These are phyloP conservation scores for Aschersonia sp. DNA, from an alignment of 2,329 filamentous ascomycete species.

Conservation along the genomic window DNA sequence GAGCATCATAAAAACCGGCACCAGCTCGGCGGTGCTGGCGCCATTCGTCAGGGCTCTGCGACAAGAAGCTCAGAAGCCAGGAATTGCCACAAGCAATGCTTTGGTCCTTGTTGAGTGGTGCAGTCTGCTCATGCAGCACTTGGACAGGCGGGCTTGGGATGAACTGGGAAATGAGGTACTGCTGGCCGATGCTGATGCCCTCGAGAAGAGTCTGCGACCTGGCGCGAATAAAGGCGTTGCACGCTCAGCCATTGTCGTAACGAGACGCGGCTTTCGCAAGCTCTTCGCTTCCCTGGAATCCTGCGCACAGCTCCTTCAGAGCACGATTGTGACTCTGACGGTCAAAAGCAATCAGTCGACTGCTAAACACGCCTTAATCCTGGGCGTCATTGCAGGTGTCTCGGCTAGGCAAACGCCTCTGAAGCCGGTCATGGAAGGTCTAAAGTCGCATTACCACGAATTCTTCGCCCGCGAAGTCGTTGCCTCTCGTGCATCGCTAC, in stretches of 20 bases:
- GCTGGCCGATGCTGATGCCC: constrained; percentile 51
- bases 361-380: constrained; percentile 58
- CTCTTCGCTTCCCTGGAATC: constrained; percentile 46
- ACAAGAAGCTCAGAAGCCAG: constrained; percentile 59
- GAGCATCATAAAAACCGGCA: constrained; percentile 45
- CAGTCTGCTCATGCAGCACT: constrained; percentile 60
- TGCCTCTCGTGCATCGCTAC: constrained; percentile 58
- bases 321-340: constrained; percentile 52
- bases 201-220: constrained; percentile 66
- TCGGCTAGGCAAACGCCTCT: constrained; percentile 55
- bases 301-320: constrained; percentile 44
- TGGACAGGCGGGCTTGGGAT: constrained; percentile 49
- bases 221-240: constrained; percentile 48
- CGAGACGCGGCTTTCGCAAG: constrained; percentile 65
- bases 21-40: constrained; percentile 41
- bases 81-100: constrained; percentile 64
- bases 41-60: constrained; percentile 54
- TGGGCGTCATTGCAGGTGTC: constrained; percentile 81
- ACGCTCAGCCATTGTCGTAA: constrained; percentile 61
- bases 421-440: constrained; percentile 43
- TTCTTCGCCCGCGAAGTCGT: constrained; percentile 82
- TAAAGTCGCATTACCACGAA: constrained; percentile 60
- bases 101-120: constrained; percentile 91
- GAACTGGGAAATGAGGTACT: constrained; percentile 52
- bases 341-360: constrained; percentile 49